phyloP scores from a whole-genome alignment of 768 basidiomycete species.

The Pholiota conissans region DNA sequence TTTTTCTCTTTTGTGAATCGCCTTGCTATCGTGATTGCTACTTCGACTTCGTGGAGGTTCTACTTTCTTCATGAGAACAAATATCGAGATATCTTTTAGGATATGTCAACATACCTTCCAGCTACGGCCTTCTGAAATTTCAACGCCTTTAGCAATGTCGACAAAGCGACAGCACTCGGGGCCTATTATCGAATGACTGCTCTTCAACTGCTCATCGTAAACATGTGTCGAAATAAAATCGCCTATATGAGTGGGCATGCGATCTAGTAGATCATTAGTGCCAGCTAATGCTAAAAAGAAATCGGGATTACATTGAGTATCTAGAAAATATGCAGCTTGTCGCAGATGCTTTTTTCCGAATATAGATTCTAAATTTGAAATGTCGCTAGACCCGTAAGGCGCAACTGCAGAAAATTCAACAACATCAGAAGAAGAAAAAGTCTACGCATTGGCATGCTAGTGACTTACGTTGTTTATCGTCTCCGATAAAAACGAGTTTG shows the following conservation, averaged over 20 bases:
- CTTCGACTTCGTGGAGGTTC: constrained; percentile 54
- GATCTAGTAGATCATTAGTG: constrained; percentile 30
- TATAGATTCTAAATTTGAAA: constrained; percentile 52
- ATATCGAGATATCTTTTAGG: not conserved
- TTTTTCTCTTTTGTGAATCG: constrained; percentile 38
- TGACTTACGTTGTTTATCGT: constrained; percentile 49
- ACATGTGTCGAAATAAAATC: constrained; percentile 59
- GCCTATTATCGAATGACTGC: constrained; percentile 36
- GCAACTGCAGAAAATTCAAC: constrained; percentile 48
- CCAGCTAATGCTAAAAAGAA: not conserved
- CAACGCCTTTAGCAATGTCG: constrained; percentile 39
- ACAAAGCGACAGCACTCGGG: constrained; percentile 56
- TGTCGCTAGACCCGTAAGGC: constrained; percentile 59
- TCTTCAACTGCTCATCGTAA: constrained; percentile 53
- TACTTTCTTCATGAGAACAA: constrained; percentile 23
- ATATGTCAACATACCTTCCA: constrained; percentile 32
- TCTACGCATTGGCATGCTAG: constrained; percentile 18
- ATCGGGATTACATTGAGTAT: constrained; percentile 55
- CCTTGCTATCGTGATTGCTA: constrained; percentile 45
- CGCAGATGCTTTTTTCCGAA: constrained; percentile 59
- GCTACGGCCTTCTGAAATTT: constrained; percentile 30
- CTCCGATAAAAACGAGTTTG: constrained; percentile 53
- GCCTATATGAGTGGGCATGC: constrained; percentile 68
- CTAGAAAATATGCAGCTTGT: constrained; percentile 42
- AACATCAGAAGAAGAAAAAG: not conserved